Evolutionary conservation across 2,329 filamentous ascomycete genomes (phyloP), one percentile per base, ranked within the genome.

Genomic region (Diaporthe sp.): DNA sequence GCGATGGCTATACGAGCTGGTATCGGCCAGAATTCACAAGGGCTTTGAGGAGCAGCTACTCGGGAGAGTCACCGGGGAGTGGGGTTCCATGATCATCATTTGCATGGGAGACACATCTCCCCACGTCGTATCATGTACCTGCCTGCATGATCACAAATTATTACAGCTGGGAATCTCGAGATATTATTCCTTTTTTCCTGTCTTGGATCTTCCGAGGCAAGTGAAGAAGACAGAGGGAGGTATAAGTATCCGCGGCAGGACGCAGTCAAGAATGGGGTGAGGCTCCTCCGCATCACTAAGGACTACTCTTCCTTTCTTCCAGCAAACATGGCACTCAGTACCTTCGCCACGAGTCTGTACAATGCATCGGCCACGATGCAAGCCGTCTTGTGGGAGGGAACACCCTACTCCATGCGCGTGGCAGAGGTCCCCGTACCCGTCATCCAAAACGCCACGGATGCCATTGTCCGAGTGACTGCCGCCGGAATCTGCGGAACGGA

Each of bases 401-500:
- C 72, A 65, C 74, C 74, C 19, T 75, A 57, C 61, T 55, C 51
- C 25, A 55, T 55, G 51, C 42, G 77, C 22, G 73, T 80, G 51
- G 46, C 75, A 44, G 42, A 69, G 28, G 51, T 55, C 25, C 51
- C 51, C 7, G 51, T 55, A 17, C 51, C 46, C 51, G 25, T 55
- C 12, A 74, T 80, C 58, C 25, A 67, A 7, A 69, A 77, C 31
- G 77, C 75, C 8, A 74, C 78, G 19, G 85, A 86, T 77, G 83
- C 81, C 4, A 78, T 87, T 46, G 81, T 85, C 9, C 81, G 80
- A 15, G 79, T 85, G 65, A 82, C 82, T 6, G 79, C 78, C 8
- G 77, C 82, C 6, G 82, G 81, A 8, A 81, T 85, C 71, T 85
- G 83, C 76, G 83, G 84, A 4, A 80, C 79, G 5, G 82, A 84